Conservation (phyloP, 306 rosid genomes). For the Malus sieversii region DNA sequence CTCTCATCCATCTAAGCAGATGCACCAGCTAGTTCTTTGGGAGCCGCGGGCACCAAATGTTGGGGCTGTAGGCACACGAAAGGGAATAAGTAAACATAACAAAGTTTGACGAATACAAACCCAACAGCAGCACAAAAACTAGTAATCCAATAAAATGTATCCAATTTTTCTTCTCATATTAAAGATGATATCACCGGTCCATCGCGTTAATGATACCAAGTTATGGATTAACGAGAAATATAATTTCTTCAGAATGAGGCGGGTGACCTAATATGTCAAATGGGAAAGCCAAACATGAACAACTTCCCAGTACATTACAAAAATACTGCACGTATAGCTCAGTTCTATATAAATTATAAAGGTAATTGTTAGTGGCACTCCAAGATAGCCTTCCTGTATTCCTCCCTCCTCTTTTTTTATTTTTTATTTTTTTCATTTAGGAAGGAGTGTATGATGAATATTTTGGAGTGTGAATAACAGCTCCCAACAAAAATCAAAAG, state of each 20-base stretch:
- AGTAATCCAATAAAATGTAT: too few relatives aligned
- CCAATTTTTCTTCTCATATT: neutral
- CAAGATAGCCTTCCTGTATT: too few relatives aligned
- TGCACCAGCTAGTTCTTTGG: constrained; percentile 33
- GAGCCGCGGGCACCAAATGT: constrained; percentile 26
- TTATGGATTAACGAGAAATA: neutral
- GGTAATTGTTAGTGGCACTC: too few relatives aligned
- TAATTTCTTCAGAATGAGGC: neutral
- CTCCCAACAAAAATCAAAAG: neutral
- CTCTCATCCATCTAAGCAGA: constrained; percentile 24
- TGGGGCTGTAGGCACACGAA: constrained; percentile 45
- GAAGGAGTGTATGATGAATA: too few relatives aligned
- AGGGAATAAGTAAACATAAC: neutral
- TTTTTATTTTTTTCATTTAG: too few relatives aligned
- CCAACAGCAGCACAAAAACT: too few relatives aligned
- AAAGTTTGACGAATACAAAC: neutral
- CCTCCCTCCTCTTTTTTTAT: too few relatives aligned
- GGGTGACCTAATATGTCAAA: neutral
- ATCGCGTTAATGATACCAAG: neutral
- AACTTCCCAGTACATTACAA: neutral
- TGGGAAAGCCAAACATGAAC: neutral
- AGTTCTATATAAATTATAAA: neutral
- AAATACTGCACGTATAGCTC: neutral
- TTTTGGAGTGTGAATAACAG: too few relatives aligned
- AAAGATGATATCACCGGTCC: neutral